A percentile compares a stretch with the other conserved stretches of the same genome.
Evolutionary conservation across 2,329 filamentous ascomycete genomes (phyloP).

Genomic region (Dothiorella sarmentorum): DNA sequence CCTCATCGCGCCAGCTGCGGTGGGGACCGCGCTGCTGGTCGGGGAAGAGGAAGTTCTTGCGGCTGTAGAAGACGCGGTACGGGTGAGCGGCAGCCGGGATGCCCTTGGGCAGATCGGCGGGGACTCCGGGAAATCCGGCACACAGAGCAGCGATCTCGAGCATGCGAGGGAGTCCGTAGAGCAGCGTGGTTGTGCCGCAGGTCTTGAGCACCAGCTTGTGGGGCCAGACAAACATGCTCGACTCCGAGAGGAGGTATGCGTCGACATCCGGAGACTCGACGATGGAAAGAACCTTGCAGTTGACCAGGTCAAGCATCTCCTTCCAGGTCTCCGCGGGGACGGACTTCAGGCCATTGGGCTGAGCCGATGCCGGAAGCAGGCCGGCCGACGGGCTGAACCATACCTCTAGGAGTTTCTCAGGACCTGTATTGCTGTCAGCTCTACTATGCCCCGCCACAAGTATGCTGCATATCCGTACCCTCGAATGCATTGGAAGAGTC

Average conservation of each 20-base stretch:
- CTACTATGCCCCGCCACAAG: neutral
- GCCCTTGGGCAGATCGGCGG: slow-evolving; percentile 62
- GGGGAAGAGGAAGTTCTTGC: slow-evolving; percentile 97
- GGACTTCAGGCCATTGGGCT: slow-evolving; percentile 76
- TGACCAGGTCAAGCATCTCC: slow-evolving; percentile 94
- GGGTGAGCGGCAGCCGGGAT: slow-evolving; percentile 77
- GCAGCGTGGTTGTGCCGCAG: slow-evolving; percentile 90
- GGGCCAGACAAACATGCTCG: slow-evolving; percentile 99
- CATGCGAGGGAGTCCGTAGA: slow-evolving; percentile 84
- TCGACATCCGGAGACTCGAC: slow-evolving; percentile 92
- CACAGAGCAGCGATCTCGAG: slow-evolving; percentile 85
- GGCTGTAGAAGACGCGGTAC: slow-evolving; percentile 96
- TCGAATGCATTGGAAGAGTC: slow-evolving; percentile 97
- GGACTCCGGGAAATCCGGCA: slow-evolving; percentile 83
- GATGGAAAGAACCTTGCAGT: slow-evolving; percentile 95
- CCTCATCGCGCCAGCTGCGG: slow-evolving; percentile 95
- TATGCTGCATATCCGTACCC: slow-evolving; percentile 51
- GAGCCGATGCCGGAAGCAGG: slow-evolving; percentile 66
- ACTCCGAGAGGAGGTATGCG: slow-evolving; percentile 94
- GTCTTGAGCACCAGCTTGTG: slow-evolving; percentile 99
- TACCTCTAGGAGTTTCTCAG: slow-evolving; percentile 96
- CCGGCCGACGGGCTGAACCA: slow-evolving; percentile 87
- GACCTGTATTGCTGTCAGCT: slow-evolving; percentile 53
- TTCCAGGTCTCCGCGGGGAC: slow-evolving; percentile 86
- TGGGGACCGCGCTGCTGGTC: slow-evolving; percentile 92